These are phyloP conservation scores for Ocimum tenuiflorum DNA, from an alignment of 257 asterid genomes.

Conservation along the genomic window DNA sequence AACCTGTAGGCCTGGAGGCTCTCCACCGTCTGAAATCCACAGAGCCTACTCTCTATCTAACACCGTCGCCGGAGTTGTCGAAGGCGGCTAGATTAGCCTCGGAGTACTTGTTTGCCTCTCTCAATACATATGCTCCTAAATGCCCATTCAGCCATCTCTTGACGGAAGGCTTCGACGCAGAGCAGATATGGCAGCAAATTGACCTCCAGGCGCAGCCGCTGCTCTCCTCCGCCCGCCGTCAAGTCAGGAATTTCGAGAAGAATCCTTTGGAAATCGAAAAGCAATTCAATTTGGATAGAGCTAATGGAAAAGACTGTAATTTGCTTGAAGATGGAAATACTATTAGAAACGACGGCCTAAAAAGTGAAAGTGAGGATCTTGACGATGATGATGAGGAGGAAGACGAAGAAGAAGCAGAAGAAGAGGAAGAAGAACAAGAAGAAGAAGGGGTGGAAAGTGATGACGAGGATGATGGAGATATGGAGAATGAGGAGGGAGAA, in stretches of 20 bases:
- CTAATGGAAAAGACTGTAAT: slow-evolving; percentile 10
- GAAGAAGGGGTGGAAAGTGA: slow-evolving; percentile 22
- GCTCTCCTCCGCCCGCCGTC: slow-evolving; percentile 54
- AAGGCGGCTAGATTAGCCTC: slow-evolving; percentile 66
- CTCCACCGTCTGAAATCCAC: slow-evolving; percentile 45
- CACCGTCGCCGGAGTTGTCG: slow-evolving; percentile 62
- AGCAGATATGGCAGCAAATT: slow-evolving; percentile 94
- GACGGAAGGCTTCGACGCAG: slow-evolving; percentile 51
- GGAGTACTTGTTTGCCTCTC: slow-evolving; percentile 43
- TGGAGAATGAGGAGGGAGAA: slow-evolving; percentile 18
- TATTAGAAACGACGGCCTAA: slow-evolving; percentile 11
- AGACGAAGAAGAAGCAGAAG: slow-evolving; percentile 20
- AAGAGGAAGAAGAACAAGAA: slow-evolving; percentile 19
- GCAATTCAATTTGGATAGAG: slow-evolving; percentile 31
- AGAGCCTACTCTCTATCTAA: slow-evolving; percentile 60
- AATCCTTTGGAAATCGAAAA: slow-evolving; percentile 45
- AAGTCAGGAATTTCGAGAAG: slow-evolving; percentile 55
- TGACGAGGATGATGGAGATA: slow-evolving; percentile 20
- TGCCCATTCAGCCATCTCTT: slow-evolving; percentile 48
- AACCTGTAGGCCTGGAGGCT: slow-evolving; percentile 37
- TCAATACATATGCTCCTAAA: slow-evolving; percentile 58
- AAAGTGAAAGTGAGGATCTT: slow-evolving; percentile 30
- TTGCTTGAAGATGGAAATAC: neutral
- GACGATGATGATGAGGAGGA: slow-evolving; percentile 37
- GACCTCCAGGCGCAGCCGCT: slow-evolving; percentile 75